Evolutionary conservation across 2,329 filamentous ascomycete genomes (phyloP).

Genomic region (Hypoxylon sp.): DNA sequence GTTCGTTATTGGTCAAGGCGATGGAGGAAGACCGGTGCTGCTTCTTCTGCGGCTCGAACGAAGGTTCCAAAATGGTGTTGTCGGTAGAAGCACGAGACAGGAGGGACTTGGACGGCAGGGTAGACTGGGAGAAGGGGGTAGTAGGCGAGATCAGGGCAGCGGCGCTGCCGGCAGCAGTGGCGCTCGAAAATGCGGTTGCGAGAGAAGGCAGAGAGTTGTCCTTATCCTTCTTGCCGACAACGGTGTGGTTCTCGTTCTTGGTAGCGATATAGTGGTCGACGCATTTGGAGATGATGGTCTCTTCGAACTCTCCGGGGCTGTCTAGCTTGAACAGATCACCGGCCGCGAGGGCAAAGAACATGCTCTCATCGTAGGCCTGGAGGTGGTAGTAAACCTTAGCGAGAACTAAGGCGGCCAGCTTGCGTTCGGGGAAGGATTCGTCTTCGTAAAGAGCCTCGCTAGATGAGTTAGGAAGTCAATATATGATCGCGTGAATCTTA

Average conservation of each 20-base stretch:
- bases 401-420: slow-evolving; percentile 92
- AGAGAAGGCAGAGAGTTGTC: slow-evolving; percentile 71
- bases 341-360: slow-evolving; percentile 95
- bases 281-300: slow-evolving; percentile 98
- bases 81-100: slow-evolving; percentile 83
- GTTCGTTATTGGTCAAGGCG: slow-evolving; percentile 72
- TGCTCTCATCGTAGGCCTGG: slow-evolving; percentile 98
- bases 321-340: slow-evolving; percentile 96
- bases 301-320: slow-evolving; percentile 92
- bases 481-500: not conserved
- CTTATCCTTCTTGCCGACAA: slow-evolving; percentile 53
- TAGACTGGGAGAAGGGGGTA: slow-evolving; percentile 94
- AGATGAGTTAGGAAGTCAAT: slow-evolving; percentile 40
- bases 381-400: slow-evolving; percentile 99
- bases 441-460: slow-evolving; percentile 99
- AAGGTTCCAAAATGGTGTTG: slow-evolving; percentile 71
- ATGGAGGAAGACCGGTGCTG: slow-evolving; percentile 69
- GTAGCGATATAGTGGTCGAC: slow-evolving; percentile 96
- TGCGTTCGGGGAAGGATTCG: slow-evolving; percentile 91
- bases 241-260: slow-evolving; percentile 63
- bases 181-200: slow-evolving; percentile 80
- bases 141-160: slow-evolving; percentile 85
- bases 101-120: slow-evolving; percentile 91
- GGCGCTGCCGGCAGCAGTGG: slow-evolving; percentile 73
- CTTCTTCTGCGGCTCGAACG: slow-evolving; percentile 65